Percentiles rank a stretch among this genome's conserved stretches.
These are phyloP conservation scores for Osmanthus fragrans DNA, from an alignment of 257 asterid genomes.

Conservation along the genomic window DNA sequence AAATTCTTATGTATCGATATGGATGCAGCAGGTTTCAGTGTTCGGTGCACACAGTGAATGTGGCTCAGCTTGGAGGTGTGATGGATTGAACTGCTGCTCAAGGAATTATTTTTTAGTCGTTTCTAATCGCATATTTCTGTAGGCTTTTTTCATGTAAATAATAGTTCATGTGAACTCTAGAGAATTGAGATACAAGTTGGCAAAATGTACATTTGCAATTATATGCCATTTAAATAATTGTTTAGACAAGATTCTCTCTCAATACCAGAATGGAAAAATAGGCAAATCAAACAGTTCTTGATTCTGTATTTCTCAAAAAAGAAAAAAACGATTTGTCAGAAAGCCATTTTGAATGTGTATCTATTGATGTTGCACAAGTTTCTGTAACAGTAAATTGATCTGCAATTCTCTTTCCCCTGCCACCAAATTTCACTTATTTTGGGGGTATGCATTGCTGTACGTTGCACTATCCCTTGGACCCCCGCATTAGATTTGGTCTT, in stretches of 20 bases:
- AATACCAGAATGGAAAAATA: constrained; percentile 5
- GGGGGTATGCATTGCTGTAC: neutral
- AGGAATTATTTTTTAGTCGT: constrained; percentile 2
- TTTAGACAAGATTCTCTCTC: neutral
- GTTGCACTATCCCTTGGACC: neutral
- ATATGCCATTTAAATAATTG: constrained; percentile 8
- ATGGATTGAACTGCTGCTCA: neutral
- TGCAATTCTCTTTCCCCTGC: neutral
- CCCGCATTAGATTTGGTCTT: too few species aligned
- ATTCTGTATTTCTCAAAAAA: neutral
- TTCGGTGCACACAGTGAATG: neutral
- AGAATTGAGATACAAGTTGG: constrained; percentile 1
- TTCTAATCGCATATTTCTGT: constrained; percentile 18
- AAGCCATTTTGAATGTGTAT: neutral
- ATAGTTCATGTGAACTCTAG: constrained; percentile 5
- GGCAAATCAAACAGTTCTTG: neutral
- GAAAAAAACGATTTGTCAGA: too few species aligned
- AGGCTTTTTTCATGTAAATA: constrained; percentile 32
- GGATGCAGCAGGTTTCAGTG: neutral
- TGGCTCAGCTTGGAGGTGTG: neutral
- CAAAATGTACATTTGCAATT: neutral
- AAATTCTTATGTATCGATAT: neutral
- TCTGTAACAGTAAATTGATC: too few species aligned
- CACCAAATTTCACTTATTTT: neutral
- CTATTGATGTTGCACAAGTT: neutral